Conservation (phyloP, 306 rosid species). For the Fragaria ananassa region DNA sequence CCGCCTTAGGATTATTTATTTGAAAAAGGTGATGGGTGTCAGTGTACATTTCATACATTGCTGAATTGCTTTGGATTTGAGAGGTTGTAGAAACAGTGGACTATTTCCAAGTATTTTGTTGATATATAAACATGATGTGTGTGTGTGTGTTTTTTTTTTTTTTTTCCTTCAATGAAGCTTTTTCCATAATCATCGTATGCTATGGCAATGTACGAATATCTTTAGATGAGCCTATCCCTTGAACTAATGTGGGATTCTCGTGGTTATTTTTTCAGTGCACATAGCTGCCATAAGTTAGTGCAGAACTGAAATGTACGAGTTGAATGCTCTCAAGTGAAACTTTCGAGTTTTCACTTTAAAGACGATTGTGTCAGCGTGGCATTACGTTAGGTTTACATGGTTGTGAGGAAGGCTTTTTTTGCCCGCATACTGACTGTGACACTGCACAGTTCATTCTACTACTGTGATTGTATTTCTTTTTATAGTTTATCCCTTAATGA, state of each 20-base stretch:
- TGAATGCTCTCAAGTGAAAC: neutral
- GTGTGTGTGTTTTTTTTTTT: neutral
- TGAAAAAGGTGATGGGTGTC: too few relatives aligned
- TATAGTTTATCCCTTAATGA: too few relatives aligned
- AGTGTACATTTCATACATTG: too few relatives aligned
- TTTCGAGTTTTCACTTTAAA: neutral
- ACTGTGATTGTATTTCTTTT: neutral
- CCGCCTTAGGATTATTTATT: neutral
- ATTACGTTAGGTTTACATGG: neutral
- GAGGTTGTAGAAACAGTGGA: neutral
- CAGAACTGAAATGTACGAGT: neutral
- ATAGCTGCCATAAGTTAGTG: neutral
- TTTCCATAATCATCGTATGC: neutral
- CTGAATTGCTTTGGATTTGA: neutral
- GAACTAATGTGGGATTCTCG: neutral
- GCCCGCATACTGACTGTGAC: neutral
- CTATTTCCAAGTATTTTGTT: neutral
- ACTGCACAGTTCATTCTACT: neutral
- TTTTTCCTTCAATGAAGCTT: slow-evolving; percentile 2
- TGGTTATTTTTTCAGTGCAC: neutral
- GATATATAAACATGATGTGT: neutral
- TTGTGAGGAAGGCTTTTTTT: neutral
- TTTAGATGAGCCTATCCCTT: neutral
- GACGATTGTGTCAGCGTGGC: neutral
- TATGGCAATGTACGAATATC: neutral